A percentile compares a stretch with the other conserved stretches of the same genome.
Conservation (phyloP, 352 stramenopile genomes). For the Globisporangium acanthophoron region DNA sequence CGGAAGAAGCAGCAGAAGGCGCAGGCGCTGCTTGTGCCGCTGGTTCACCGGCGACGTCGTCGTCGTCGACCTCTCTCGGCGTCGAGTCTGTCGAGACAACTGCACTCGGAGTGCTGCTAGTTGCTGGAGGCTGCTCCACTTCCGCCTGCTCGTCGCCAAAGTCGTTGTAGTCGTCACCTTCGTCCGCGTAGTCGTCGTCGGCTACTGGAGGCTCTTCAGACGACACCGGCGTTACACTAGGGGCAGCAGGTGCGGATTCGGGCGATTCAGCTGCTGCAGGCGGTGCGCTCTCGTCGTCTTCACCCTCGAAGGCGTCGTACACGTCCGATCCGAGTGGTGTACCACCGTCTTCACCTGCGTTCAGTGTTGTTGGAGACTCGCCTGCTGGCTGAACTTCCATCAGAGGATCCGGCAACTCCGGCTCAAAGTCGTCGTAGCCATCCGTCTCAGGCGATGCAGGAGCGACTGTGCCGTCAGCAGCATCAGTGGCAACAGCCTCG, state of each 20-base stretch:
- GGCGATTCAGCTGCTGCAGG: neutral
- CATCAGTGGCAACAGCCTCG: neutral
- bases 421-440: neutral
- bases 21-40: slow-evolving; percentile 4
- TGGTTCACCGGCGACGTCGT: slow-evolving; percentile 12
- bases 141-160: slow-evolving; percentile 21
- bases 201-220: neutral
- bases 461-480: neutral
- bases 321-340: slow-evolving; percentile 1
- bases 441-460: neutral
- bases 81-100: slow-evolving; percentile 11
- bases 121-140: neutral
- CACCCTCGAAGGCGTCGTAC: slow-evolving; percentile 10
- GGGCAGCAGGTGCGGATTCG: neutral
- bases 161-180: slow-evolving; percentile 41
- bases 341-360: neutral
- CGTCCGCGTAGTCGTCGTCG: slow-evolving; percentile 30
- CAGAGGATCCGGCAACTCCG: neutral
- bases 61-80: slow-evolving; percentile 29
- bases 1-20: neutral
- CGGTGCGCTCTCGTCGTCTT: neutral
- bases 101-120: slow-evolving; percentile 3
- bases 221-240: neutral
- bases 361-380: neutral
- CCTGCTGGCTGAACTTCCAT: neutral